These are phyloP conservation scores for Phytophthora citrophthora DNA, from an alignment of 352 stramenopile genomes.

Conservation along the genomic window DNA sequence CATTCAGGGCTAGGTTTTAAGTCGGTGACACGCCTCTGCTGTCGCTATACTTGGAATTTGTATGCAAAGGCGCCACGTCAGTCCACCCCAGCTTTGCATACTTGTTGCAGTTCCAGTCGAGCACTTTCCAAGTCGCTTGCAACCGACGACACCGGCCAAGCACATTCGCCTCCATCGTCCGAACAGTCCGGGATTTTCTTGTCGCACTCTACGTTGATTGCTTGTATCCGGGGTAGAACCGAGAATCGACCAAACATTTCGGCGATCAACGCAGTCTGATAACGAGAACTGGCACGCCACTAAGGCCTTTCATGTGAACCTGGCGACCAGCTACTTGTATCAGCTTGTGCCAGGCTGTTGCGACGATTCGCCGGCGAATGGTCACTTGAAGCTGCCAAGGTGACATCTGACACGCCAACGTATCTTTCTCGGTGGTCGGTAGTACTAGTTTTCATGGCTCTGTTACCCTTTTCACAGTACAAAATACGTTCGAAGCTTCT, in stretches of 20 bases:
- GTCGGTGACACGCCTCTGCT: constrained; percentile 10
- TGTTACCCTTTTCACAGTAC: constrained; percentile 49
- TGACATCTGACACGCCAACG: neutral
- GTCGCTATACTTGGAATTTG: constrained; percentile 8
- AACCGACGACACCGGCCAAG: constrained; percentile 14
- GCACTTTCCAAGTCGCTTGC: constrained; percentile 21
- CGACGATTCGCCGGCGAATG: neutral
- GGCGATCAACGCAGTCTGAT: constrained; percentile 9
- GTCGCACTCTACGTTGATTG: constrained; percentile 17
- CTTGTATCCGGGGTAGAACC: constrained; percentile 3
- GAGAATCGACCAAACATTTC: neutral
- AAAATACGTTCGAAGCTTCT: constrained; percentile 85
- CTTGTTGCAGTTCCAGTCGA: constrained; percentile 12
- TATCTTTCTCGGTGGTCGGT: constrained; percentile 11
- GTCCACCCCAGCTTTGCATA: constrained; percentile 11
- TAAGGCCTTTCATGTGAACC: no score
- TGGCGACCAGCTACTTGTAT: no score
- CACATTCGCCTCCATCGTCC: constrained; percentile 11
- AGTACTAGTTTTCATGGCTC: constrained; percentile 11
- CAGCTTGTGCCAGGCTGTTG: neutral
- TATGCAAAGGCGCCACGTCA: constrained; percentile 9
- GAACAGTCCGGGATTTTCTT: constrained; percentile 28
- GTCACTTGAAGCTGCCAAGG: neutral
- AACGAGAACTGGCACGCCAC: constrained; percentile 2
- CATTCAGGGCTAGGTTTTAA: constrained; percentile 9